Evolutionary conservation across 2,329 filamentous ascomycete genomes (phyloP).

Genomic region (Rhinocladiella mackenziei): DNA sequence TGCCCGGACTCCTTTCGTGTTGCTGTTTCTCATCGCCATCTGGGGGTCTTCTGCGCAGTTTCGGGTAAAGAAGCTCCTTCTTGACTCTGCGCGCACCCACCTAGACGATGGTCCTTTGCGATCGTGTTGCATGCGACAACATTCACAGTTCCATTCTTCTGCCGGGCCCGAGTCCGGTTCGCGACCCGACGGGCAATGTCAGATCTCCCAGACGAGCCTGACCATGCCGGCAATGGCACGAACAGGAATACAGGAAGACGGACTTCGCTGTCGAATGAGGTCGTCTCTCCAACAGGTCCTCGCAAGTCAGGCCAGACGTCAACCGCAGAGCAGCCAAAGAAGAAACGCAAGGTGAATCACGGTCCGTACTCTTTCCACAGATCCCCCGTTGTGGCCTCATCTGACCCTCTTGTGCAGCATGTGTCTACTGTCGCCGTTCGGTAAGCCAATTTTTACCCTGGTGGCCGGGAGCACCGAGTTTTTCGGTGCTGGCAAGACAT

Average conservation of each 20-base stretch:
- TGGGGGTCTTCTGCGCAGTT: no score
- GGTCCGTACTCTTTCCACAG: slow-evolving; percentile 50
- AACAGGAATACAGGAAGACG: slow-evolving; percentile 21
- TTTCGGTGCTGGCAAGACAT: slow-evolving; percentile 28
- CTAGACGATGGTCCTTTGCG: slow-evolving; percentile 17
- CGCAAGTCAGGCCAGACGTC: slow-evolving; percentile 24
- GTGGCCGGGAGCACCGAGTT: slow-evolving; percentile 18
- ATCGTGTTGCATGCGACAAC: slow-evolving; percentile 14
- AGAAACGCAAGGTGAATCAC: slow-evolving; percentile 85
- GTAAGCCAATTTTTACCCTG: slow-evolving; percentile 53
- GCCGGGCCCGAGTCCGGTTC: slow-evolving; percentile 14
- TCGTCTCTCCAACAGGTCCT: slow-evolving; percentile 20
- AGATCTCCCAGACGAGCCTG: slow-evolving; percentile 28
- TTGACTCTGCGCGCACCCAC: slow-evolving; percentile 3
- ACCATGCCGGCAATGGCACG: slow-evolving; percentile 23
- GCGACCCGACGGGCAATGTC: slow-evolving; percentile 26
- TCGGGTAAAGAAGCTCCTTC: no score
- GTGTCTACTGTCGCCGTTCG: slow-evolving; percentile 85
- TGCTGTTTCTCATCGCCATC: not conserved
- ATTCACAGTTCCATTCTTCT: slow-evolving; percentile 11
- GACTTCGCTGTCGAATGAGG: slow-evolving; percentile 23
- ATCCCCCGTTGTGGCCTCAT: slow-evolving; percentile 21
- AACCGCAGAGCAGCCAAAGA: slow-evolving; percentile 63
- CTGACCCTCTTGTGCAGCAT: slow-evolving; percentile 59
- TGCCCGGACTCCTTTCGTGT: no score